Conservation (phyloP, 2,329 filamentous ascomycete species). For the Fusarium odoratissimum region DNA sequence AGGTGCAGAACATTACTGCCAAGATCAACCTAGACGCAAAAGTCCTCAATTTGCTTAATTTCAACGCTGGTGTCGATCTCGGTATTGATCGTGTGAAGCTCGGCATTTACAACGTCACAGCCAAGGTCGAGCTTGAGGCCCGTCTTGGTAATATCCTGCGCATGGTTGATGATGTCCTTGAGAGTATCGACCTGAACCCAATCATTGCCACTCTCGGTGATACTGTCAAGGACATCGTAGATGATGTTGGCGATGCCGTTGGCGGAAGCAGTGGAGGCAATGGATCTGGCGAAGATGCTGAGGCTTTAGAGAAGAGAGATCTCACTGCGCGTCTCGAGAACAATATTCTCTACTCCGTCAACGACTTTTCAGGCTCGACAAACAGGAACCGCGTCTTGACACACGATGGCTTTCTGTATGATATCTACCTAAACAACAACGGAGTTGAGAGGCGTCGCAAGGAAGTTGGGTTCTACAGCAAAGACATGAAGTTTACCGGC, state of each 20-base stretch:
- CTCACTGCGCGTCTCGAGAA: conserved; percentile 21
- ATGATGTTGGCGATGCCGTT: conserved; percentile 12
- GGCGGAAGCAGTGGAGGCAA: background rate
- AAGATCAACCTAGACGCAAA: conserved; percentile 30
- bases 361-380: conserved; percentile 26
- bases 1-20: conserved; percentile 24
- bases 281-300: background rate
- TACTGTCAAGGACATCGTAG: conserved; percentile 6
- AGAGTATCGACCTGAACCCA: conserved; percentile 24
- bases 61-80: conserved; percentile 28
- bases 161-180: conserved; percentile 30
- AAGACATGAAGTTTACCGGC: conserved; percentile 27
- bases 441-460: conserved; percentile 23
- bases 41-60: conserved; percentile 27
- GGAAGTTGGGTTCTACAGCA: conserved; percentile 23
- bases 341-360: conserved; percentile 29
- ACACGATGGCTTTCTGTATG: conserved; percentile 25
- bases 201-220: conserved; percentile 21
- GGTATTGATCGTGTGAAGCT: conserved; percentile 27
- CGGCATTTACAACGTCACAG: conserved; percentile 28
- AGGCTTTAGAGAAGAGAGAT: conserved; percentile 11
- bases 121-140: conserved; percentile 27
- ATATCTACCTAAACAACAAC: conserved; percentile 24
- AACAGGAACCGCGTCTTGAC: conserved; percentile 25
- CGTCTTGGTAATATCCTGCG: conserved; percentile 21